Evolutionary conservation across 768 basidiomycete genomes (phyloP).

Genomic region (Suillus ampliporus): DNA sequence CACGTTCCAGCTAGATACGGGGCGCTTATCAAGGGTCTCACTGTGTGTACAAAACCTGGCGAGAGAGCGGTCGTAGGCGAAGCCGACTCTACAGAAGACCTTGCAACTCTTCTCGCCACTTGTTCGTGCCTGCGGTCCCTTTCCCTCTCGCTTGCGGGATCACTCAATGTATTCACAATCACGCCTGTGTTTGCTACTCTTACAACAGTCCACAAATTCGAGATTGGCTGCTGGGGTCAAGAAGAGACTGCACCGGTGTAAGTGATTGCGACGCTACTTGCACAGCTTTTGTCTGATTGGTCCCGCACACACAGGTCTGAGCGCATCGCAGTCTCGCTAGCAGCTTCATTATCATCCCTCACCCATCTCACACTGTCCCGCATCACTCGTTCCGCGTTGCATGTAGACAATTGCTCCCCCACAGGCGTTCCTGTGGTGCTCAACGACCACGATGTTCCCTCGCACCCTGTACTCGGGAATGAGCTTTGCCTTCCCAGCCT

Average conservation of each 20-base stretch:
- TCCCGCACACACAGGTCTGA: slow-evolving; percentile 44
- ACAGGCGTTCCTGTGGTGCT: slow-evolving; percentile 60
- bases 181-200: slow-evolving; percentile 31
- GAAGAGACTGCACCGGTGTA: slow-evolving; percentile 45
- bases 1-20: slow-evolving; percentile 61
- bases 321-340: slow-evolving; percentile 71
- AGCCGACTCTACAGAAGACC: slow-evolving; percentile 47
- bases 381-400: slow-evolving; percentile 69
- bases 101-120: slow-evolving; percentile 55
- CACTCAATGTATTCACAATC: slow-evolving; percentile 23
- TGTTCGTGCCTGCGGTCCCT: slow-evolving; percentile 49
- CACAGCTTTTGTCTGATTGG: slow-evolving; percentile 15
- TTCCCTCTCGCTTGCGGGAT: slow-evolving; percentile 32
- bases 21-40: slow-evolving; percentile 57
- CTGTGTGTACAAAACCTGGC: slow-evolving; percentile 48
- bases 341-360: slow-evolving; percentile 60
- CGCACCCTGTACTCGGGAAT: slow-evolving; percentile 56
- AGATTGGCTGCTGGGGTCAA: slow-evolving; percentile 32
- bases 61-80: slow-evolving; percentile 29
- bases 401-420: slow-evolving; percentile 56
- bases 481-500: slow-evolving; percentile 70
- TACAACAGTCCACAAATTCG: slow-evolving; percentile 21
- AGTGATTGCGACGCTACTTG: slow-evolving; percentile 21
- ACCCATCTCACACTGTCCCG: slow-evolving; percentile 62
- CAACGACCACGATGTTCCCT: slow-evolving; percentile 65